Conservation (phyloP, 2,329 filamentous ascomycete species). For the Apiospora sp. region DNA sequence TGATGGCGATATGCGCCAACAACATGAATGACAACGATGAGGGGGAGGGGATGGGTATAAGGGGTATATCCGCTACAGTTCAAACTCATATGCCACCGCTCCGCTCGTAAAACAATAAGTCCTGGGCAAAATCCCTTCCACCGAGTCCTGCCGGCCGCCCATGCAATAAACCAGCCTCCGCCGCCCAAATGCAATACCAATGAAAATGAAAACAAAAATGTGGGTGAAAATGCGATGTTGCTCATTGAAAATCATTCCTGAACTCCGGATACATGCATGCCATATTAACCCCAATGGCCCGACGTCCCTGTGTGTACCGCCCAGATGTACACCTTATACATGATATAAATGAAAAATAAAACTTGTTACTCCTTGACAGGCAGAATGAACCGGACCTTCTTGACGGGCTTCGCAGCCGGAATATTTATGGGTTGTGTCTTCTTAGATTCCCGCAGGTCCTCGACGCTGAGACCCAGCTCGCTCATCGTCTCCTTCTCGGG, state of each 20-base stretch:
- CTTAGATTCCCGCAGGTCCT: conserved; percentile 38
- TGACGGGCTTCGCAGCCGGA: conserved; percentile 58
- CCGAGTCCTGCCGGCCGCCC: background rate
- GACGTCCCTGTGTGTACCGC: background rate
- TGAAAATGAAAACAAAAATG: background rate
- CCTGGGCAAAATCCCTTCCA: background rate
- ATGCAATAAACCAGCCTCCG: background rate
- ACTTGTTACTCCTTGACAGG: conserved; percentile 49
- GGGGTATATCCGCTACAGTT: conserved; percentile 24
- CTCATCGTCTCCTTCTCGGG: conserved; percentile 61
- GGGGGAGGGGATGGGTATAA: conserved; percentile 12
- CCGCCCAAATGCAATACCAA: conserved; percentile 5
- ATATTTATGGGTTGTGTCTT: conserved; percentile 48
- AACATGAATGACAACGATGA: background rate
- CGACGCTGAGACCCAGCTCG: conserved; percentile 48
- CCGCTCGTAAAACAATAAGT: background rate
- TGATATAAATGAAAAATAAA: background rate
- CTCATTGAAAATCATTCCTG: background rate
- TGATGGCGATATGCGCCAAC: background rate
- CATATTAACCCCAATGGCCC: conserved; percentile 15
- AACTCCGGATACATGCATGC: conserved; percentile 11
- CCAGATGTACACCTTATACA: background rate
- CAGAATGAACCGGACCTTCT: conserved; percentile 64
- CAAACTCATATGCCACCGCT: background rate
- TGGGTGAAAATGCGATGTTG: background rate